A percentile compares a stretch with the other conserved stretches of the same genome.
These are phyloP conservation scores for Populus euphratica DNA, from an alignment of 345 rosid genomes.

Conservation along the genomic window DNA sequence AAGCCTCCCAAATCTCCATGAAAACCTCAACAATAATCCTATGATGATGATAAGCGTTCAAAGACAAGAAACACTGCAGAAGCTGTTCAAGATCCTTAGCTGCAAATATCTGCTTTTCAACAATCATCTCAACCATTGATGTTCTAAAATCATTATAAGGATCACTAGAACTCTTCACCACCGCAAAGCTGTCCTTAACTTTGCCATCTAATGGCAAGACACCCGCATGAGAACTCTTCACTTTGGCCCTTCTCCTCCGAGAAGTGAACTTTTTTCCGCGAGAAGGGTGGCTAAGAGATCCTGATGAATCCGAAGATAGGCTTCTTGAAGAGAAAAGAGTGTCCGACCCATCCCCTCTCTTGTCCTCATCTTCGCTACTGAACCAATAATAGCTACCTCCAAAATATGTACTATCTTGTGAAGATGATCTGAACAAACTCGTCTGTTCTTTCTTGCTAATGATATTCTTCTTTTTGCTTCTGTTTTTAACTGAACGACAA, in stretches of 20 bases:
- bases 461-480: conserved; percentile 24
- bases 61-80: conserved; percentile 45
- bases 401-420: conserved; percentile 40
- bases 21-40: conserved; percentile 24
- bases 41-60: conserved; percentile 26
- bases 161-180: conserved; percentile 51
- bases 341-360: conserved; percentile 35
- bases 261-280: conserved; percentile 10
- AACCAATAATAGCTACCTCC: conserved; percentile 52
- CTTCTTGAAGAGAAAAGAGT: conserved; percentile 68
- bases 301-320: conserved; percentile 67
- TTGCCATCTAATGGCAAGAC: conserved; percentile 28
- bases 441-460: conserved; percentile 2
- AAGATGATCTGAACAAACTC: conserved; percentile 42
- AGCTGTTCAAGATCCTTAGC: conserved; percentile 63
- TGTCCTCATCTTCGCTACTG: conserved; percentile 53
- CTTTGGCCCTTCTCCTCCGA: conserved; percentile 15
- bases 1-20: conserved; percentile 23
- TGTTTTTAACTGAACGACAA: conserved; percentile 1
- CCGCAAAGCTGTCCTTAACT: conserved; percentile 72
- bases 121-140: conserved; percentile 77
- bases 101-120: conserved; percentile 59
- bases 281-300: conserved; percentile 3
- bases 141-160: conserved; percentile 61
- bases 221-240: conserved; percentile 8